These are phyloP conservation scores for Lathyrus sativus DNA, from an alignment of 306 rosid species.

Conservation along the genomic window DNA sequence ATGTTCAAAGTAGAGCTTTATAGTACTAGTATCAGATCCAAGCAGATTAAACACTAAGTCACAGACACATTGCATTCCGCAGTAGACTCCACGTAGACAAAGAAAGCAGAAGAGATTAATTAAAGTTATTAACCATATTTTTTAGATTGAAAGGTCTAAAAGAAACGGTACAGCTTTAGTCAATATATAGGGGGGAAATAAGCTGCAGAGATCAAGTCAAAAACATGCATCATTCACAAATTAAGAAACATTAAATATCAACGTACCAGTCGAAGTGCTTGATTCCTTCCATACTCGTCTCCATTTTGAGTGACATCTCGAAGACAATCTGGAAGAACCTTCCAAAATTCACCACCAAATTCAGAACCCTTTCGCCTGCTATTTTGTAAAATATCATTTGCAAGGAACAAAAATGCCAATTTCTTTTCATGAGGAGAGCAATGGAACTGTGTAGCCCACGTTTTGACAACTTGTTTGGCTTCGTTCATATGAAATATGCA, in stretches of 20 bases:
- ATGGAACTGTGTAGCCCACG: conserved; percentile 91
- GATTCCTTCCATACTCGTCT: conserved; percentile 76
- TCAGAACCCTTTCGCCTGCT: conserved; percentile 96
- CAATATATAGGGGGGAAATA: conserved; percentile 23
- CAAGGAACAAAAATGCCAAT: conserved; percentile 91
- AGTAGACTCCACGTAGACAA: conserved; percentile 3
- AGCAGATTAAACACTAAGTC: too few relatives aligned
- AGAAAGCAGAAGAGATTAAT: conserved; percentile 5
- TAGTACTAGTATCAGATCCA: too few relatives aligned
- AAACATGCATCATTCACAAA: conserved; percentile 29
- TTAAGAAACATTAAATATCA: conserved; percentile 12
- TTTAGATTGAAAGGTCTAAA: conserved; percentile 23
- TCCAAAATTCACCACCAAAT: conserved; percentile 99
- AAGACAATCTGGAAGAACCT: conserved; percentile 92
- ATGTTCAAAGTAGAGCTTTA: too few relatives aligned
- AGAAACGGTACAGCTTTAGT: conserved; percentile 2
- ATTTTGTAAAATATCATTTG: conserved; percentile 95
- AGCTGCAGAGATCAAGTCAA: conserved; percentile 1
- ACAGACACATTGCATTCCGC: conserved; percentile 13
- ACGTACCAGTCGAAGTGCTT: conserved; percentile 86
- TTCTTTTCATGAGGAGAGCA: conserved; percentile 82
- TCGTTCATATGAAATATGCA: conserved; percentile 98
- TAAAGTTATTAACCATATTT: conserved; percentile 21
- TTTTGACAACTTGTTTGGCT: conserved; percentile 96
- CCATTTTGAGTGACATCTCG: conserved; percentile 77